Percentiles rank a stretch among this genome's conserved stretches.
These are phyloP conservation scores for Eutrema yunnanense DNA, from an alignment of 345 rosid species.

Conservation along the genomic window DNA sequence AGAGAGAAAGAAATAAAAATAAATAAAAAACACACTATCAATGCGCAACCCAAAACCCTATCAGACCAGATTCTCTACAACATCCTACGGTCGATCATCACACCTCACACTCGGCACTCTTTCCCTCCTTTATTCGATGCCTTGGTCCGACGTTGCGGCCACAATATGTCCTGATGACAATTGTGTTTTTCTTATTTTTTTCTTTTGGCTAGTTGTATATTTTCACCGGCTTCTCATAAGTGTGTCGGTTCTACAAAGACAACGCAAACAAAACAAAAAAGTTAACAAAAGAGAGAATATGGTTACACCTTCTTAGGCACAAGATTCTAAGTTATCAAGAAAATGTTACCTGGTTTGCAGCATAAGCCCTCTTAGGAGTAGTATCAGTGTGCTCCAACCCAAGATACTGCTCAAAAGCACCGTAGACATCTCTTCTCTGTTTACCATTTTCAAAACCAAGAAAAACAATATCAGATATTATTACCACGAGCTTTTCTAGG, in stretches of 20 bases:
- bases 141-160: constrained; percentile 20
- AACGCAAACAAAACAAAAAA: background rate
- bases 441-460: constrained; percentile 1
- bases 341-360: constrained; percentile 64
- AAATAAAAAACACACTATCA: constrained; percentile 15
- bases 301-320: background rate
- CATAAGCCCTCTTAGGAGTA: constrained; percentile 64
- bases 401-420: constrained; percentile 97
- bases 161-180: background rate
- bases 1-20: background rate
- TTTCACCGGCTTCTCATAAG: constrained; percentile 67
- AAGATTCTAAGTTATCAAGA: background rate
- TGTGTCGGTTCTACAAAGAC: constrained; percentile 59
- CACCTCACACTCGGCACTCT: constrained; percentile 12
- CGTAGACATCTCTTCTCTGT: constrained; percentile 85
- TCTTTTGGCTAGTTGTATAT: constrained; percentile 49
- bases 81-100: constrained; percentile 19
- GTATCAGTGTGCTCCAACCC: constrained; percentile 92
- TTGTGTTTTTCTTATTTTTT: background rate
- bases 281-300: background rate
- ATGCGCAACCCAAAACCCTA: constrained; percentile 24
- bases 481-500: background rate
- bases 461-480: background rate
- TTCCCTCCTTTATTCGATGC: constrained; percentile 2
- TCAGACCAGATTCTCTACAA: constrained; percentile 27